phyloP scores from a whole-genome alignment of 1,284 basidiomycete genomes.

The Sanguinoderma infundibulare region DNA sequence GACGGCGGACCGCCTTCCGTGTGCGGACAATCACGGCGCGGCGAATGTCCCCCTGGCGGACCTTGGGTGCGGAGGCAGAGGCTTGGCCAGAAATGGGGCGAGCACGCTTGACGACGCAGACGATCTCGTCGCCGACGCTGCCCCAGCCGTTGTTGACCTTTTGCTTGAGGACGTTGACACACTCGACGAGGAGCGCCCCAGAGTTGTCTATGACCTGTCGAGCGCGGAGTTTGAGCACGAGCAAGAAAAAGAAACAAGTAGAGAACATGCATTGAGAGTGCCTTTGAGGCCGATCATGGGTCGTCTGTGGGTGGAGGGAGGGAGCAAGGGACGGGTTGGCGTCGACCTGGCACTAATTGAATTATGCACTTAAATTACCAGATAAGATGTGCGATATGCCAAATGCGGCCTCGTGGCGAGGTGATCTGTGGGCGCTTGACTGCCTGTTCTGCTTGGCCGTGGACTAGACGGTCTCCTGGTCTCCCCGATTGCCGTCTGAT shows the following conservation, averaged over 20 bases:
- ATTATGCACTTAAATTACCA: neutral
- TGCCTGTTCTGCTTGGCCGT: neutral
- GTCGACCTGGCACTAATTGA: neutral
- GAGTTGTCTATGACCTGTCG: conserved; percentile 95
- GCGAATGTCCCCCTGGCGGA: conserved; percentile 91
- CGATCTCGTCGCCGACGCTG: conserved; percentile 92
- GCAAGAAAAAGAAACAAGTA: neutral
- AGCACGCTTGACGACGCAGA: conserved; percentile 94
- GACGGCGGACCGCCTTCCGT: conserved; percentile 78
- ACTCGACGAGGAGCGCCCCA: conserved; percentile 95
- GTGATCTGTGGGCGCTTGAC: neutral
- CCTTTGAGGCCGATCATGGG: conserved; percentile 93
- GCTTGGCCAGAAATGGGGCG: conserved; percentile 76
- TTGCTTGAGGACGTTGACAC: conserved; percentile 96
- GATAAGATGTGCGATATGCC: neutral
- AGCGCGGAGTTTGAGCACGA: neutral
- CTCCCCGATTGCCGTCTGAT: neutral
- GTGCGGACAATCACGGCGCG: conserved; percentile 96
- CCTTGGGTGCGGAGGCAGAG: conserved; percentile 75
- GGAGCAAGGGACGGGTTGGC: conserved; percentile 3
- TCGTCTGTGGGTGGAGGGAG: conserved; percentile 8
- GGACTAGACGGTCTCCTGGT: neutral
- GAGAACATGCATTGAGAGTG: conserved; percentile 72
- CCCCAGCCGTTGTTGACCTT: conserved; percentile 91
- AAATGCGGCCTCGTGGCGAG: neutral